Evolutionary conservation across 768 basidiomycete genomes (phyloP).

Genomic region (Royoungia palumana): DNA sequence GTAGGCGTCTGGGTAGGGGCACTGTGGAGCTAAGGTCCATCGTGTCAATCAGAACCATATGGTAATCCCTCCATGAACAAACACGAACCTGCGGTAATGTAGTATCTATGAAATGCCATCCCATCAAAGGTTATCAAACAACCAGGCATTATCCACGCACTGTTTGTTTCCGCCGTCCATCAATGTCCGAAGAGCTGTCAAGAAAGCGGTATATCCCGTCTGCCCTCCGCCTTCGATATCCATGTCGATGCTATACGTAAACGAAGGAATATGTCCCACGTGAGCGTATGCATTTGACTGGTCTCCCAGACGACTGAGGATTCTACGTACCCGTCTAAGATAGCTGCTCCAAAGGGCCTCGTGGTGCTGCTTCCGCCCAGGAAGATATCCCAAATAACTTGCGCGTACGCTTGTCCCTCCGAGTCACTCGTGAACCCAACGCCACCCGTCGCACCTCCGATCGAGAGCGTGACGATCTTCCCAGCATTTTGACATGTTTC

Average conservation of each 20-base stretch:
- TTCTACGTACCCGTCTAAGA: slow-evolving; percentile 60
- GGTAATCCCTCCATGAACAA: not conserved
- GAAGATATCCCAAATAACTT: slow-evolving; percentile 67
- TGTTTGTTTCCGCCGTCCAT: slow-evolving; percentile 28
- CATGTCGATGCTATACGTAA: slow-evolving; percentile 35
- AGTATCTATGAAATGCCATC: slow-evolving; percentile 32
- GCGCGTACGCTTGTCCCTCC: slow-evolving; percentile 57
- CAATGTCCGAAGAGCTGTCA: slow-evolving; percentile 24
- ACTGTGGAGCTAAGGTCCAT: slow-evolving; percentile 34
- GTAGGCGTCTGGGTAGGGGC: slow-evolving; percentile 47
- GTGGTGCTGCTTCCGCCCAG: slow-evolving; percentile 59
- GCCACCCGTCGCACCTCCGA: slow-evolving; percentile 61
- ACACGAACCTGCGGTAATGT: slow-evolving; percentile 39
- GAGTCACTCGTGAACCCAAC: slow-evolving; percentile 57
- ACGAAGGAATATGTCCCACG: not conserved
- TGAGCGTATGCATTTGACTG: not conserved
- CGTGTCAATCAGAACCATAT: slow-evolving; percentile 3
- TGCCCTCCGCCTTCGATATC: slow-evolving; percentile 46
- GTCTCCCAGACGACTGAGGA: slow-evolving; percentile 8
- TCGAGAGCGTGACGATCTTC: slow-evolving; percentile 55
- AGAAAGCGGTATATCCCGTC: slow-evolving; percentile 29
- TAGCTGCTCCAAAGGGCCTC: slow-evolving; percentile 67
- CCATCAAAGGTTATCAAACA: not conserved
- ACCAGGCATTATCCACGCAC: slow-evolving; percentile 14
- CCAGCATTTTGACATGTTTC: slow-evolving; percentile 61